Conservation (phyloP, 345 rosid species). For the Acer negundo region DNA sequence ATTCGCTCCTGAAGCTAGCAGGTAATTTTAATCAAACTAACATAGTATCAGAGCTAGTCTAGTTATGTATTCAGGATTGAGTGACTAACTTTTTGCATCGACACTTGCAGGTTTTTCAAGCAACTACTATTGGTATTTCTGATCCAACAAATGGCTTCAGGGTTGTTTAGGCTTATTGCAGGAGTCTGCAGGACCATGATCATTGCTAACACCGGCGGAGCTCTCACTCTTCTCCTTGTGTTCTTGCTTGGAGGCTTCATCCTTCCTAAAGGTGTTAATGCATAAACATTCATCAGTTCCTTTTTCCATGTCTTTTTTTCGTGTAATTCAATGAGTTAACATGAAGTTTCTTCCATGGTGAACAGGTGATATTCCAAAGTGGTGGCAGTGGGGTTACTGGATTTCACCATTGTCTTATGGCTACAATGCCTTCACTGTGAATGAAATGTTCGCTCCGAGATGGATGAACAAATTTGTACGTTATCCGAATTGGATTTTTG, state of each 20-base stretch:
- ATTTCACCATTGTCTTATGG: slow-evolving; percentile 80
- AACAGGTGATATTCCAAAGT: slow-evolving; percentile 67
- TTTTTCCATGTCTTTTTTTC: no score
- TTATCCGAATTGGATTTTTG: neutral
- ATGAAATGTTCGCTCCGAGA: slow-evolving; percentile 78
- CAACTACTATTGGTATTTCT: slow-evolving; percentile 59
- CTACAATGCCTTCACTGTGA: slow-evolving; percentile 65
- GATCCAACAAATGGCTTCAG: slow-evolving; percentile 87
- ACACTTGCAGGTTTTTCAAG: slow-evolving; percentile 77
- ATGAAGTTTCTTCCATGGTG: neutral
- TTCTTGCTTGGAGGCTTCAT: slow-evolving; percentile 91
- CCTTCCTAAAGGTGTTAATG: slow-evolving; percentile 67
- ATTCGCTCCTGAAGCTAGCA: slow-evolving; percentile 72
- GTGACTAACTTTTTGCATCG: neutral
- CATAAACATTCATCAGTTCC: neutral
- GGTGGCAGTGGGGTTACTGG: slow-evolving; percentile 98
- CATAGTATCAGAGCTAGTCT: neutral
- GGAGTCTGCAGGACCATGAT: slow-evolving; percentile 78
- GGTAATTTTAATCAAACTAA: slow-evolving; percentile 34
- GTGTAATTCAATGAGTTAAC: neutral
- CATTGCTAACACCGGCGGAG: slow-evolving; percentile 80
- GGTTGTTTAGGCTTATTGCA: slow-evolving; percentile 66
- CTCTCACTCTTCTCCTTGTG: slow-evolving; percentile 62
- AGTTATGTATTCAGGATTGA: neutral
- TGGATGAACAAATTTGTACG: slow-evolving; percentile 75